These are phyloP conservation scores for Massariosphaeria phaeospora DNA, from an alignment of 495 filamentous ascomycete genomes.

Conservation along the genomic window DNA sequence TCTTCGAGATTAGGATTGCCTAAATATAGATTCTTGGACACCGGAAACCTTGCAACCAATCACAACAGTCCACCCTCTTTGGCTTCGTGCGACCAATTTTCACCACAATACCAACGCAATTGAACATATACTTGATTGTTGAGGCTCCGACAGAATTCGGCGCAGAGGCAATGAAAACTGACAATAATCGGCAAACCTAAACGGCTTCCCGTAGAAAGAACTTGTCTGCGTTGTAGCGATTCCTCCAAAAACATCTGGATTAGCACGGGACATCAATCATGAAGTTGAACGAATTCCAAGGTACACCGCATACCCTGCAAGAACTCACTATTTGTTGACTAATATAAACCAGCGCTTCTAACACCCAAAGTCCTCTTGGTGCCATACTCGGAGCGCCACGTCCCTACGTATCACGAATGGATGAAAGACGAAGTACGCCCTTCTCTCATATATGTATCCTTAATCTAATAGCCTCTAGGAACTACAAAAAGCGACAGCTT, in stretches of 20 bases:
- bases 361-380: constrained; percentile 66
- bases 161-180: too few relatives aligned
- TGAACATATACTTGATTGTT: too few relatives aligned
- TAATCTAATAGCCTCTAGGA: constrained; percentile 46
- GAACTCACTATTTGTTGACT: too few relatives aligned
- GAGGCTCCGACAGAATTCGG: too few relatives aligned
- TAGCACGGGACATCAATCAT: constrained; percentile 2
- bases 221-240: background rate
- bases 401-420: constrained; percentile 78
- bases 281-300: constrained; percentile 29
- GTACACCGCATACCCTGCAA: constrained; percentile 20
- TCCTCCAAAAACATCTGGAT: background rate
- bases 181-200: too few relatives aligned
- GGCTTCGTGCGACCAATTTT: too few relatives aligned
- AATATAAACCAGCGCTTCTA: constrained; percentile 65
- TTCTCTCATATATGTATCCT: background rate
- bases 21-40: too few relatives aligned
- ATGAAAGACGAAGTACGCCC: constrained; percentile 73
- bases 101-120: too few relatives aligned
- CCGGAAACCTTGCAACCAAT: too few relatives aligned
- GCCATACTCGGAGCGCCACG: constrained; percentile 77
- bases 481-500: constrained; percentile 78
- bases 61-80: too few relatives aligned
- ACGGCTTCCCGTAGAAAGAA: too few relatives aligned
- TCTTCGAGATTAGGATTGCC: background rate